A percentile compares a stretch with the other conserved stretches of the same genome.
Conservation (phyloP, 306 rosid genomes). For the Castanea mollissima region DNA sequence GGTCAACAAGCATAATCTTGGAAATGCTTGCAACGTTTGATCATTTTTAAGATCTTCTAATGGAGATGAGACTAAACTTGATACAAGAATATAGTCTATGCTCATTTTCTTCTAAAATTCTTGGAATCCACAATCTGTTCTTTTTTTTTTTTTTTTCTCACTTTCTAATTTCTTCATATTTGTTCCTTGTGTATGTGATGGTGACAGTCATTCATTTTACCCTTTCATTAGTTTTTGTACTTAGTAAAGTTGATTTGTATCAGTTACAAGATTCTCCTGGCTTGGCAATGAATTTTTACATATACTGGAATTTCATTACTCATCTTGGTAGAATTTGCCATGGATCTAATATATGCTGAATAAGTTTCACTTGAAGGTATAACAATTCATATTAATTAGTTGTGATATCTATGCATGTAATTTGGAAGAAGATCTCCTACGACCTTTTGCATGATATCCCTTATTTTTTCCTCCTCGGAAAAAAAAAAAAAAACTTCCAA, state of each 20-base stretch:
- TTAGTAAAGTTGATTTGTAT: neutral
- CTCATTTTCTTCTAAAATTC: neutral
- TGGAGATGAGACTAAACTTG: neutral
- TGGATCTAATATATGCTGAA: too few relatives aligned
- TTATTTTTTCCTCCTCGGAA: too few relatives aligned
- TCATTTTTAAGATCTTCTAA: neutral
- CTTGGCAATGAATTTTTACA: neutral
- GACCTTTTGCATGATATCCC: too few relatives aligned
- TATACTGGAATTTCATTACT: neutral
- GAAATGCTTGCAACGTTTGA: neutral
- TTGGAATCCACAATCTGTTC: slow-evolving; percentile 14
- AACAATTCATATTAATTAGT: too few relatives aligned
- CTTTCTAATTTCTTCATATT: neutral
- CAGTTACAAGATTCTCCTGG: neutral
- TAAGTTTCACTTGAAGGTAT: too few relatives aligned
- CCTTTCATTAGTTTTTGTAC: neutral
- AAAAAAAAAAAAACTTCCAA: too few relatives aligned
- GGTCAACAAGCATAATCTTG: slow-evolving; percentile 4
- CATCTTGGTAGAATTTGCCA: too few relatives aligned
- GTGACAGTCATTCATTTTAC: neutral
- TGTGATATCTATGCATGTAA: too few relatives aligned
- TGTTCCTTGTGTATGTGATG: neutral
- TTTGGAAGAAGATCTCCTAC: too few relatives aligned
- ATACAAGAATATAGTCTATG: neutral
- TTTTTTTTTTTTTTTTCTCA: neutral